phyloP scores from a whole-genome alignment of 2,329 filamentous ascomycete species.

The Cercospora zeina region DNA sequence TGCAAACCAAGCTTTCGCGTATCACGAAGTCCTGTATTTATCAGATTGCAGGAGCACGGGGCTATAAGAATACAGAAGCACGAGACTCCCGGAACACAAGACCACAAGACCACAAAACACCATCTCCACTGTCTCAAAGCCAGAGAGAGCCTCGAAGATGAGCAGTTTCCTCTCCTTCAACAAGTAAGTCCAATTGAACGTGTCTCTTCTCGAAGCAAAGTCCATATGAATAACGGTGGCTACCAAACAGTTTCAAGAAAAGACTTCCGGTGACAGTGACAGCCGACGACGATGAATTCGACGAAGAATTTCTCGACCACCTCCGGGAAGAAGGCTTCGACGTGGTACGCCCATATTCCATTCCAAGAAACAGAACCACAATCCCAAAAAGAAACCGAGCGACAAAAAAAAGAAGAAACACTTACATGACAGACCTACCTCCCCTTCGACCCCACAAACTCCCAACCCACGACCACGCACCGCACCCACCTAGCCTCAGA shows the following conservation, averaged over 20 bases:
- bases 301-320: slow-evolving; percentile 41
- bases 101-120: neutral
- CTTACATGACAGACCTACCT: slow-evolving; percentile 37
- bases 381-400: neutral
- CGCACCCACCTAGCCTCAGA: slow-evolving; percentile 44
- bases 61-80: neutral
- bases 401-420: neutral
- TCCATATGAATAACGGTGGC: neutral
- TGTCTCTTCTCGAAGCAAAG: neutral
- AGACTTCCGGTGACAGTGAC: slow-evolving; percentile 43
- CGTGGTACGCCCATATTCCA: slow-evolving; percentile 22
- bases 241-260: slow-evolving; percentile 27
- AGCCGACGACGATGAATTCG: slow-evolving; percentile 43
- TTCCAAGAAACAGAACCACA: neutral
- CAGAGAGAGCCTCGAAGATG: neutral
- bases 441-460: slow-evolving; percentile 29
- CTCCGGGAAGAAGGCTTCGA: slow-evolving; percentile 49
- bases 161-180: neutral
- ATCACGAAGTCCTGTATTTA: neutral
- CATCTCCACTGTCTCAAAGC: neutral
- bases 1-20: neutral
- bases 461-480: slow-evolving; percentile 37
- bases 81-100: no score
- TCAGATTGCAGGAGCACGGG: no score
- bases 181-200: neutral